Conservation (phyloP, 768 basidiomycete genomes). For the Lentinula detonsa region DNA sequence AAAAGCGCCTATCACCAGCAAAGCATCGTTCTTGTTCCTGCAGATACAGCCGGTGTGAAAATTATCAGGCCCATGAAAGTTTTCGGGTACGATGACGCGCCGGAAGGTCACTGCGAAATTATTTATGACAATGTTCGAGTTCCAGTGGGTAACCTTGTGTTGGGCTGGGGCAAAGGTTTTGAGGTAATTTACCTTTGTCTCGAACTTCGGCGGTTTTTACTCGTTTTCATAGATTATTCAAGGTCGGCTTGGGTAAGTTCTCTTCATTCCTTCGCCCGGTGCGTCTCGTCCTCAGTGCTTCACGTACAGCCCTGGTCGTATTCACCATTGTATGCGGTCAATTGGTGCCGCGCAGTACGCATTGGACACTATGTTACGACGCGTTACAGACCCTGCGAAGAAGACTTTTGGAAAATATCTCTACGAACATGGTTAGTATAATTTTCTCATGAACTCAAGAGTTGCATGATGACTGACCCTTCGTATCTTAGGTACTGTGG, state of each 20-base stretch:
- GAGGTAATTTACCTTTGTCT: conserved; percentile 44
- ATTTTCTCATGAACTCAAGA: not conserved
- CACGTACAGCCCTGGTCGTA: conserved; percentile 73
- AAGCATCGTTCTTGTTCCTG: conserved; percentile 92
- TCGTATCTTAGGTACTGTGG: conserved; percentile 59
- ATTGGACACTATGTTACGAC: conserved; percentile 80
- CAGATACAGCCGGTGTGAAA: conserved; percentile 80
- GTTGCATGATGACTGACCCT: not conserved
- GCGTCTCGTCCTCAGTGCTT: not conserved
- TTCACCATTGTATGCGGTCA: conserved; percentile 97
- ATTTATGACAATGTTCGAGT: conserved; percentile 93
- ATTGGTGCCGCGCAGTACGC: conserved; percentile 85
- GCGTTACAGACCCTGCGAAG: conserved; percentile 86
- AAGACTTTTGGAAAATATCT: conserved; percentile 94
- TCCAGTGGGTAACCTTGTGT: conserved; percentile 73
- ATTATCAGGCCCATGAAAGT: conserved; percentile 91
- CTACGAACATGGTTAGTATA: conserved; percentile 73
- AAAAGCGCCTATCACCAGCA: conserved; percentile 75
- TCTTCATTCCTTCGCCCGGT: not conserved
- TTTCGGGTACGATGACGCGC: conserved; percentile 92
- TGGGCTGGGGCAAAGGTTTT: conserved; percentile 94
- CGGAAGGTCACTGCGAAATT: conserved; percentile 95
- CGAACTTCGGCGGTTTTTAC: not conserved
- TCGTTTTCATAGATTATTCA: conserved; percentile 64
- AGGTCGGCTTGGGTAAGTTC: conserved; percentile 81